Evolutionary conservation across 257 asterid species (phyloP), one percentile per base, ranked within the genome.

Genomic region (Solanum sejunctum): DNA sequence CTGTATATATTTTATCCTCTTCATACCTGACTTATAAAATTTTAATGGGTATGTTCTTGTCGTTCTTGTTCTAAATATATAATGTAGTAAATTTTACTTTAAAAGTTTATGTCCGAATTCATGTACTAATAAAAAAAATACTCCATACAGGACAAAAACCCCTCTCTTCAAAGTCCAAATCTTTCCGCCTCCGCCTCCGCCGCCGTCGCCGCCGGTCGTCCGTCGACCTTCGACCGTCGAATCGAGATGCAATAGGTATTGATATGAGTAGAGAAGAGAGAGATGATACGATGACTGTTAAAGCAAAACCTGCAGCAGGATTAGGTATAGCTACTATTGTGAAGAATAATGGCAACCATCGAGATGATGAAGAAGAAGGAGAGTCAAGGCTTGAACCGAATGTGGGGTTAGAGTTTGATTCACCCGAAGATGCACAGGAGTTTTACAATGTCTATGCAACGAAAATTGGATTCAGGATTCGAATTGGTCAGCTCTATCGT

Each of bases 401-500:
- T 6, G 93, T 89, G 17, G 99, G 99, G 64, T 89, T 92, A 84
- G 98, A 96, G 90, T 96, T 96, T 61, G 91, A 93, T 87, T 82
- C 98, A 51, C 94, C 96, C 55, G 99, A 96, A 69, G 98, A 92
- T 66, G 98, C 99, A 1, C 99, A 96, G 81, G 98, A 96, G 71
- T 90, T 92, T 82, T 94, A 96, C 88, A 93, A 87, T 86, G 49
- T 87, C 4, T 94, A 96, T 52, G 98, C 98, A 58, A 85, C 94
- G 16, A 94, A 90, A 67, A 84, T 87, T 39, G 99, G 99, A 84
- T 96, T 96, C 89, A 94, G 91, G 85, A 94, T 96, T 67, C 89
- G 99, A 87, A 94, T 94, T 45, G 98, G 99, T 58, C 99, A 96
- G 93, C 93, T 96, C 39, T 96, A 94, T 81, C 89, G 99, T 87